These are phyloP conservation scores for Cephaloascus albidus DNA, from an alignment of 805 yeast genomes.

Conservation along the genomic window DNA sequence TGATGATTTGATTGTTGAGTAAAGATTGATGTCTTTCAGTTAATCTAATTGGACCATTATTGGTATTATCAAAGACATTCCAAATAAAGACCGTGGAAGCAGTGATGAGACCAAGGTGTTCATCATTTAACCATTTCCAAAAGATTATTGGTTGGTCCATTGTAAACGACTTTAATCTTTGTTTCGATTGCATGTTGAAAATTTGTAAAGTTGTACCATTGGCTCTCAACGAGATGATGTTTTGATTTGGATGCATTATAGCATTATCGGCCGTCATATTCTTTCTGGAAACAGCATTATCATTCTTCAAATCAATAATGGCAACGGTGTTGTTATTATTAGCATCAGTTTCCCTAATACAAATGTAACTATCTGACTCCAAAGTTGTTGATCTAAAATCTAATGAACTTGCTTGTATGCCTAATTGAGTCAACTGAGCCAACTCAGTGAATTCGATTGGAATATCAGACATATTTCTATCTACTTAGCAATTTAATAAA, in stretches of 20 bases:
- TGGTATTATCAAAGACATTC: conserved; percentile 75
- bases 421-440: conserved; percentile 77
- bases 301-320: conserved; percentile 74
- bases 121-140: conserved; percentile 87
- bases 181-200: conserved; percentile 80
- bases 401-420: conserved; percentile 75
- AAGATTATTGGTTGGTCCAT: conserved; percentile 83
- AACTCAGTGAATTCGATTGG: conserved; percentile 97
- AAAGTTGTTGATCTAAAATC: conserved; percentile 92
- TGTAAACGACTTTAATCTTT: conserved; percentile 80
- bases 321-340: conserved; percentile 82
- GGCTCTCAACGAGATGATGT: conserved; percentile 88
- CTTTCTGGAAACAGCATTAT: conserved; percentile 75
- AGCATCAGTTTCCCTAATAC: conserved; percentile 59
- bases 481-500: no score
- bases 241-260: conserved; percentile 86
- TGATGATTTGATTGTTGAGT: conserved; percentile 79
- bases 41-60: conserved; percentile 69
- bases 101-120: conserved; percentile 76
- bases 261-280: conserved; percentile 97
- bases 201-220: conserved; percentile 94
- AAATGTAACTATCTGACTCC: conserved; percentile 86
- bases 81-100: conserved; percentile 68
- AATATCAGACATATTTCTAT: conserved; percentile 39
- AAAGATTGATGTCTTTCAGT: conserved; percentile 79